A percentile compares a stretch with the other conserved stretches of the same genome.
Conservation (phyloP, 129 eudicot species). For the Ambrosia artemisiifolia region DNA sequence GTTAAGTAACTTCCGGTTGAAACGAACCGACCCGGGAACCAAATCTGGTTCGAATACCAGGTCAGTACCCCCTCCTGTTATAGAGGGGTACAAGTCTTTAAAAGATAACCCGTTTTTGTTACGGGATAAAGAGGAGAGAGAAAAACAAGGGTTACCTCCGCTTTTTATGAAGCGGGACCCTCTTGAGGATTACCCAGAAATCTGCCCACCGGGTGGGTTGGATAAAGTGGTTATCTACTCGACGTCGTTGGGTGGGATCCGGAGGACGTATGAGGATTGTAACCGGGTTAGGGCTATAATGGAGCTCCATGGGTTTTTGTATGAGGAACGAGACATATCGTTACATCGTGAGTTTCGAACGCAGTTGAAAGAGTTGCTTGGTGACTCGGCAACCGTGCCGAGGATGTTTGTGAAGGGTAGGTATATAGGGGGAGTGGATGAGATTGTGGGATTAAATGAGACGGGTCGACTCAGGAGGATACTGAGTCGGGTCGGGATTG, state of each 20-base stretch:
- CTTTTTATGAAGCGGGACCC: conserved; percentile 52
- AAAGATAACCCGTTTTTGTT: conserved; percentile 72
- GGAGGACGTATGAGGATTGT: conserved; percentile 78
- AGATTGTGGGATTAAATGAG: conserved; percentile 70
- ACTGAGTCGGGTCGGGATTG: conserved; percentile 63
- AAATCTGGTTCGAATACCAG: conserved; percentile 23
- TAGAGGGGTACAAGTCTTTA: conserved; percentile 48
- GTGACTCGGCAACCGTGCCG: conserved; percentile 50
- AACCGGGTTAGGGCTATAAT: conserved; percentile 54
- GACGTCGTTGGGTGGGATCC: conserved; percentile 84
- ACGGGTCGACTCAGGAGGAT: conserved; percentile 66
- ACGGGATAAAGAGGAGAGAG: conserved; percentile 57
- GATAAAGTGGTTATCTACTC: conserved; percentile 69
- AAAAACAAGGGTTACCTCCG: conserved; percentile 60
- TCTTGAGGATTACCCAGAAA: conserved; percentile 70
- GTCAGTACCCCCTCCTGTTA: conserved; percentile 19
- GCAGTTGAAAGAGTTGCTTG: conserved; percentile 60
- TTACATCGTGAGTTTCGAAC: conserved; percentile 55
- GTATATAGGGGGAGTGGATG: conserved; percentile 80
- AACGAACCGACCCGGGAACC: conserved; percentile 19
- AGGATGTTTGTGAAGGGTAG: conserved; percentile 83
- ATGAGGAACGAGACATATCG: conserved; percentile 69
- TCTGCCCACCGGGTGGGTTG: conserved; percentile 84
- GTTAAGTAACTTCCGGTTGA: conserved; percentile 23
- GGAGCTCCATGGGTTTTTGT: conserved; percentile 67